phyloP scores from a whole-genome alignment of 345 rosid genomes.

The Heritiera littoralis region DNA sequence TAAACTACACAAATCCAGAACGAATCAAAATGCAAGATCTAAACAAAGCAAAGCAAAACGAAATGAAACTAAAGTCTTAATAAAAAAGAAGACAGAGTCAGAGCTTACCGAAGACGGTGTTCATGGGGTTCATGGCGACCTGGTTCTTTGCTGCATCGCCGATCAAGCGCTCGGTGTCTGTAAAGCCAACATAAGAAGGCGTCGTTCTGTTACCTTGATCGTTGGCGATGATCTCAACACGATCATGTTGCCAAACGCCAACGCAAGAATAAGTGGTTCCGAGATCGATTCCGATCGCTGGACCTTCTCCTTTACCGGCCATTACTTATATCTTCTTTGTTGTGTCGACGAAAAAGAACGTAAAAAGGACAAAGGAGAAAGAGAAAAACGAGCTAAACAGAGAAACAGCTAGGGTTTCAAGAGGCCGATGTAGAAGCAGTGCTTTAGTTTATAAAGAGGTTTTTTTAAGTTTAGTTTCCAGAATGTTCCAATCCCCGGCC shows the following conservation, averaged over 20 bases:
- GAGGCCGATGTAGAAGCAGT: background rate
- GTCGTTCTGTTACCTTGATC: slow-evolving; percentile 78
- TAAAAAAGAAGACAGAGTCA: background rate
- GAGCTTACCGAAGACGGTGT: slow-evolving; percentile 68
- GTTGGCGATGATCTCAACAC: slow-evolving; percentile 77
- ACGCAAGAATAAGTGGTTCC: slow-evolving; percentile 78
- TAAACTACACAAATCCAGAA: slow-evolving; percentile 19
- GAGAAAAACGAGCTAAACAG: background rate
- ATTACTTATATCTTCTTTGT: slow-evolving; percentile 20
- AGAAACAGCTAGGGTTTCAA: slow-evolving; percentile 40
- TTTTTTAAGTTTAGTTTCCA: slow-evolving; percentile 27
- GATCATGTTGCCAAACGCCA: slow-evolving; percentile 81
- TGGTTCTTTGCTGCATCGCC: slow-evolving; percentile 85
- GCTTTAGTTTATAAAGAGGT: slow-evolving; percentile 31
- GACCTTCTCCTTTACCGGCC: slow-evolving; percentile 83
- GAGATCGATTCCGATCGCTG: slow-evolving; percentile 75
- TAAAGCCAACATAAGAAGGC: slow-evolving; percentile 67
- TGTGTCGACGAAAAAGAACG: slow-evolving; percentile 19
- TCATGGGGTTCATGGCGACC: slow-evolving; percentile 75
- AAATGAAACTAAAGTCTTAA: background rate
- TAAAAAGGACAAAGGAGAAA: background rate
- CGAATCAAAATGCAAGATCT: slow-evolving; percentile 22
- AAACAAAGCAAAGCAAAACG: slow-evolving; percentile 1
- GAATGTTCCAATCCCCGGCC: slow-evolving; percentile 33
- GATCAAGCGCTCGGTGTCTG: slow-evolving; percentile 68